Conservation (phyloP, 2,329 filamentous ascomycete species). For the Epichloe hybrida region DNA sequence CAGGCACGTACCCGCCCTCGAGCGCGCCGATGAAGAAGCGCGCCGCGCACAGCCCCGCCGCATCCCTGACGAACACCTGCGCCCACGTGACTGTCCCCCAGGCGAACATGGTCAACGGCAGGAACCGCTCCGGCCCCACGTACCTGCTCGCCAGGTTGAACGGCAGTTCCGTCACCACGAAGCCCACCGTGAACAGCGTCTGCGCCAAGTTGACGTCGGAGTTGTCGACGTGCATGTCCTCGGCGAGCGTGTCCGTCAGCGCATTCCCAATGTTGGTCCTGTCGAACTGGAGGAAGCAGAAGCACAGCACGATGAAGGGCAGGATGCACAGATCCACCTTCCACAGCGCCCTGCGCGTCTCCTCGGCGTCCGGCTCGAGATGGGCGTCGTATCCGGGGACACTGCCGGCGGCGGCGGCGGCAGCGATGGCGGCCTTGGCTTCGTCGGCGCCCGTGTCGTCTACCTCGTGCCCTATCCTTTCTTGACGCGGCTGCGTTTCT, state of each 20-base stretch:
- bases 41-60: conserved; percentile 11
- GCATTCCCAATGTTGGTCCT: conserved; percentile 34
- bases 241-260: conserved; percentile 34
- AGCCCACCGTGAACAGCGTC: conserved; percentile 35
- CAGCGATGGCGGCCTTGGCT: background rate
- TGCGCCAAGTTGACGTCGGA: conserved; percentile 38
- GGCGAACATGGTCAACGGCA: conserved; percentile 17
- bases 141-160: conserved; percentile 17
- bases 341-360: conserved; percentile 8
- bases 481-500: background rate
- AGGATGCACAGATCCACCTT: conserved; percentile 17
- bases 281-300: conserved; percentile 21
- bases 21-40: conserved; percentile 18
- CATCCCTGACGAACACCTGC: conserved; percentile 16
- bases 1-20: conserved; percentile 20
- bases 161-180: conserved; percentile 29
- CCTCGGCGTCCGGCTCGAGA: conserved; percentile 5
- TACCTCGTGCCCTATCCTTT: background rate
- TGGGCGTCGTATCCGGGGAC: conserved; percentile 13
- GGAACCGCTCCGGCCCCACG: conserved; percentile 15
- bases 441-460: background rate
- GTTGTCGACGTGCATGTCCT: conserved; percentile 34
- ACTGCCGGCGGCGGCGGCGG: conserved; percentile 1
- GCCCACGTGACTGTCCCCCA: conserved; percentile 18
- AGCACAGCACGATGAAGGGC: conserved; percentile 18